Evolutionary conservation across 257 asterid species (phyloP).

Genomic region (Petrea volubilis): DNA sequence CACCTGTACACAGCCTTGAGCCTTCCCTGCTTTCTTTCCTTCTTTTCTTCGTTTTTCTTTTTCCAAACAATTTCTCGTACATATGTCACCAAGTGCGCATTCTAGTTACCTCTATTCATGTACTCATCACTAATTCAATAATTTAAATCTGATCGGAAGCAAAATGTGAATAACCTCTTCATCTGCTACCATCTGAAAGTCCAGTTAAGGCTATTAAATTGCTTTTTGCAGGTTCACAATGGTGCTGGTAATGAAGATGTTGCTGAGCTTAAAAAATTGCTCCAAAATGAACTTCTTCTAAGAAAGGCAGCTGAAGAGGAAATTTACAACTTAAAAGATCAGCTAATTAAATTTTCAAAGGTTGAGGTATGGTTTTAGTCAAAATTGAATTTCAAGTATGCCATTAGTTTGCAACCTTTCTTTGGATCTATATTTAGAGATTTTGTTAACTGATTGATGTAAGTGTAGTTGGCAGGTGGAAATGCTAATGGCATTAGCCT

Average conservation of each 20-base stretch:
- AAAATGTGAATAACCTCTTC: constrained; percentile 14
- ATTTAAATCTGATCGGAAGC: neutral
- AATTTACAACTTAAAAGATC: constrained; percentile 55
- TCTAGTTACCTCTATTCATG: neutral
- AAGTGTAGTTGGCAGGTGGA: constrained; percentile 69
- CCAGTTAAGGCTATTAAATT: constrained; percentile 27
- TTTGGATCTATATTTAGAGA: constrained; percentile 24
- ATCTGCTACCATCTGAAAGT: neutral
- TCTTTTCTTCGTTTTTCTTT: no score
- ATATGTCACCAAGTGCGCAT: constrained; percentile 2
- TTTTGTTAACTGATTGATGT: constrained; percentile 37
- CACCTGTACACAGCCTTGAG: no score
- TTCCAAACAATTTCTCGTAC: neutral
- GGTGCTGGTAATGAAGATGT: constrained; percentile 56
- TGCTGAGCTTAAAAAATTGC: constrained; percentile 62
- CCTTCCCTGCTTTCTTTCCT: neutral
- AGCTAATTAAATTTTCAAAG: constrained; percentile 49
- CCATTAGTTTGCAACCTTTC: constrained; percentile 3
- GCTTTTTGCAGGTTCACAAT: constrained; percentile 42
- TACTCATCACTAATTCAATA: neutral
- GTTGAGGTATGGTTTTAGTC: constrained; percentile 49
- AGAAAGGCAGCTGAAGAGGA: constrained; percentile 92
- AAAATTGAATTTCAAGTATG: constrained; percentile 15
- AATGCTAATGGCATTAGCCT: constrained; percentile 52
- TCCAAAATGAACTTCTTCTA: constrained; percentile 67